These are phyloP conservation scores for Exidia glandulosa DNA, from an alignment of 768 basidiomycete genomes.

Conservation along the genomic window DNA sequence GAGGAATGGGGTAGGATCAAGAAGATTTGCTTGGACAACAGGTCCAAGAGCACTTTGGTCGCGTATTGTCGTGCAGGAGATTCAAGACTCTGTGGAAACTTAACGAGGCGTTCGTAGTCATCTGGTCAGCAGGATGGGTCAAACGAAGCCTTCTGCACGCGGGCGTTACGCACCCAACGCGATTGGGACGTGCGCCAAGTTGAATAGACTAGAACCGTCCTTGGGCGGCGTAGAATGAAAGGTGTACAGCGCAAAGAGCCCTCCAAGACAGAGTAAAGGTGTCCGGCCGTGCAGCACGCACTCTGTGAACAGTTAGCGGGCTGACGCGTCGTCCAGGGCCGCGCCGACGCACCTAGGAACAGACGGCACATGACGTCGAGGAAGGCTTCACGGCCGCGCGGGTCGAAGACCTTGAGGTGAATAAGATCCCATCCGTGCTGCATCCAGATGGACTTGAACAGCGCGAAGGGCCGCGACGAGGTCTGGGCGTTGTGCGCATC, in stretches of 20 bases:
- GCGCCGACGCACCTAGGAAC: slow-evolving; percentile 45
- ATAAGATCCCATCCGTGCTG: slow-evolving; percentile 63
- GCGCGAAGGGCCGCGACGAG: slow-evolving; percentile 38
- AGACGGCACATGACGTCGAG: slow-evolving; percentile 47
- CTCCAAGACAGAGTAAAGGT: slow-evolving; percentile 45
- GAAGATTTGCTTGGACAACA: slow-evolving; percentile 41
- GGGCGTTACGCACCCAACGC: slow-evolving; percentile 37
- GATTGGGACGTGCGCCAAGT: slow-evolving; percentile 45
- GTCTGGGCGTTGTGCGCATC: slow-evolving; percentile 31
- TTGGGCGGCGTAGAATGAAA: slow-evolving; percentile 61
- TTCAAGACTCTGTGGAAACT: slow-evolving; percentile 36
- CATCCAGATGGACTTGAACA: slow-evolving; percentile 64
- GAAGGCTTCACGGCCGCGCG: slow-evolving; percentile 52
- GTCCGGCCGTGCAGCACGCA: slow-evolving; percentile 36
- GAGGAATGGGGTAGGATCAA: slow-evolving; percentile 47
- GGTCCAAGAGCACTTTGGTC: slow-evolving; percentile 34
- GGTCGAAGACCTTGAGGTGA: slow-evolving; percentile 65
- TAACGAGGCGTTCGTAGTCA: slow-evolving; percentile 36
- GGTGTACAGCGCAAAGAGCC: slow-evolving; percentile 59
- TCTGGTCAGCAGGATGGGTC: no score
- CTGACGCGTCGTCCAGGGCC: background rate
- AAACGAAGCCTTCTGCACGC: background rate
- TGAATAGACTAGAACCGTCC: slow-evolving; percentile 38
- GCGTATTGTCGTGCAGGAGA: slow-evolving; percentile 39
- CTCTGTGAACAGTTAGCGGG: slow-evolving; percentile 29